Base-by-base conservation (phyloP, 116 monocot species). In the Trichopus zeylanicus region DNA sequence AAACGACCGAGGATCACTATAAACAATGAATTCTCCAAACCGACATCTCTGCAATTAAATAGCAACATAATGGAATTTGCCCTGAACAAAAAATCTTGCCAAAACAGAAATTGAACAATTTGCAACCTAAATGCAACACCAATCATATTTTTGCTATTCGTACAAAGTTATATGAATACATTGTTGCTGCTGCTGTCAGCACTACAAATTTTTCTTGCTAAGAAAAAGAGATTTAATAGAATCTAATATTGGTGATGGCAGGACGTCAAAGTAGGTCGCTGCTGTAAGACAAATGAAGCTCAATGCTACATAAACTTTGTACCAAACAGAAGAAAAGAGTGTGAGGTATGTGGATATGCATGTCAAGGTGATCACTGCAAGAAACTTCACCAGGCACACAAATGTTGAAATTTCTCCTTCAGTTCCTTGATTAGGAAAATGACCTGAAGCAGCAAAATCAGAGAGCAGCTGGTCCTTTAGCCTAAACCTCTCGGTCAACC, bases 401-500 rank as follows among this genome's bases (percentile, higher is more conserved):
- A 31, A 23, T 31, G 57, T 82, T 13, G 88, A 70, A 32, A 91
- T 61, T 23, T 85, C 85, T 38, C 62, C 84, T 80, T 98, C 91
- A 0, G 73, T 73, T 32, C 68, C 78, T 81, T 85, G 65, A 51
- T 68, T 22, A 35, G 91, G 91, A 58, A 98, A 98, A 69, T 69
- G 58, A 7, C 98, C 91, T 28, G 29, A 42, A 29, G 29, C 51
- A 25, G 35, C 21, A 34, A 91, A 98, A 53, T 88, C 82, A 18
- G 75, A 61, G 0, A 98, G 84, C 26, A 91, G 63, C 28, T 84
- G 56, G 53, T 98, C 91, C 67, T 98, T 98, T 22, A 80, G 57
- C 35, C 64, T 80, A 71, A 91, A 98, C 57, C 88, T 77, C 60
- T 91, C 87, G 4, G 78, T 82, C 67, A 98, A 64, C 98, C 98